Base-by-base conservation (phyloP, 106 monocot genomes). In the Triglochin maritima region DNA sequence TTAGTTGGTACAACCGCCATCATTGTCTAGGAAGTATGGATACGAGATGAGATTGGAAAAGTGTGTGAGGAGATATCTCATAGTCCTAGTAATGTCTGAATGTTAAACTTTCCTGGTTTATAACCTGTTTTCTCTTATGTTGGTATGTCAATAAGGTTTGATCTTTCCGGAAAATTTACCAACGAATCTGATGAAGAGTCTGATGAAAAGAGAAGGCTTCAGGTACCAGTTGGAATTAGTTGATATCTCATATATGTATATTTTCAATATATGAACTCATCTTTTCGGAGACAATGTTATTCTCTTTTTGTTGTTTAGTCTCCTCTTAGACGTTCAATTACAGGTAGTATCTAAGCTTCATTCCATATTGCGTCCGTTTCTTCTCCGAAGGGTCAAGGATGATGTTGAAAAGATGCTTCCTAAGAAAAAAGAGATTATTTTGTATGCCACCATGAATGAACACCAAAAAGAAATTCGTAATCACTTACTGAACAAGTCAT, bases 401-500 rank as follows among this genome's bases (percentile, higher is more conserved):
- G 88, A 91, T 82, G 96, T 98, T n/a, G 96, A 98, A 60, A 81
- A 82, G 54, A 80, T 88, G 81, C 87, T 98, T 80, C 96, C 96
- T 7, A 57, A 66, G 51, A 98, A 98, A 80, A 98, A 91, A 70
- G 96, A 98, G 80, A 98, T 98, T 44, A 98, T 98, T 69, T 68
- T 98, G 29, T 98, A 98, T 79, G 96, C 91, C 54, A 84, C 79
- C 62, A 98, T 98, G 91, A 92, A 86, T 49, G 80, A 84, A 9
- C 78, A 81, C 72, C 96, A 98, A 65, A 98, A 84, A 79, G 71
- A 75, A 48, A 57, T 98, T 53, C 91, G 92, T 73, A 69, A 81
- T 54, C 96, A 88, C 72, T 80, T 98, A 43, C 66, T 86, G 2
- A 79, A 88, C 56, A 80, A 80, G 63, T 86, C 96, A 74, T 73